Evolutionary conservation across 805 yeast genomes (phyloP), one percentile per base, ranked within the genome.

Genomic region (Saturnispora zaruensis): DNA sequence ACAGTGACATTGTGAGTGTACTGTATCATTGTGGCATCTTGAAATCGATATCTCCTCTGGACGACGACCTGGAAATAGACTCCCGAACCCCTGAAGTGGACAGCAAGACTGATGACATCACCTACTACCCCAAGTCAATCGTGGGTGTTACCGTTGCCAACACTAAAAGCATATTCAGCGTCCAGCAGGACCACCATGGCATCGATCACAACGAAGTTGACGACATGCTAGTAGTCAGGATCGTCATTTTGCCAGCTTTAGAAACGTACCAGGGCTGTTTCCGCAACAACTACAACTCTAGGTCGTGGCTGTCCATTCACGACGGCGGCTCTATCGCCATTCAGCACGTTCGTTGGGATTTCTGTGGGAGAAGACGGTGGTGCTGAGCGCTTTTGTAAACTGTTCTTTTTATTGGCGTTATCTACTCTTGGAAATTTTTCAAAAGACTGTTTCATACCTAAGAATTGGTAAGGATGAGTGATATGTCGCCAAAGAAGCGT

Each of bases 291-390:
- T 67, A 90, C 53, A 78, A 80, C 59, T 79, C 96, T 1, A 74
- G 97, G 46, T 65, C 78, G 3, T 91, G 98, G 97, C 61, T 63
- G 1, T 60, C 20, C 7, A 24, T 72, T 9, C 99, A 91, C 62
- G 87, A 85, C 60, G 99, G 99, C 1, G 74, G 81, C 42, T 84
- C 95, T 37, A 72, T 75, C 50, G 81, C 83, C 4, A 69, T 93
- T 2, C 77, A 76, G 55, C 70, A 67, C 45, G 80, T 81, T 41
- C 69, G 71, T 56, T 77, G 79, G 79, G 76, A 66, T 45, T 43
- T 43, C 16, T 30, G 45, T 28, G 45, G 45, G 54, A 53, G 32
- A 45, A 43, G 26, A 43, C 45, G 37, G 11, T 30, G 36, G 37
- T 16, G 37, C 36, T 28, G 45, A 43, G 25, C 28, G 13, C 40